These are phyloP conservation scores for Aspergillus sp. DNA, from an alignment of 2,329 filamentous ascomycete genomes.

Conservation along the genomic window DNA sequence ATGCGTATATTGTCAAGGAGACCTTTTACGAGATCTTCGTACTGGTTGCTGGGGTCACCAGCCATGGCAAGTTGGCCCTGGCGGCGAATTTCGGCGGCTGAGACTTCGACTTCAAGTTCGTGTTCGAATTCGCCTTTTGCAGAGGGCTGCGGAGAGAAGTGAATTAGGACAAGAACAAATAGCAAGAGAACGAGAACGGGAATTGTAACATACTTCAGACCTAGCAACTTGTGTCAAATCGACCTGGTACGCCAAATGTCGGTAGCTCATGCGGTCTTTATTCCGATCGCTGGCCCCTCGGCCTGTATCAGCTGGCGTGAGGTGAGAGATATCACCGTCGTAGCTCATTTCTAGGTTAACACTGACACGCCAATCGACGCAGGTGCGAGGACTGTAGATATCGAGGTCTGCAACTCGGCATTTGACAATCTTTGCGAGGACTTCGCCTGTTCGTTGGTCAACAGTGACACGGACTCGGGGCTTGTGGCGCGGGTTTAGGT, in stretches of 20 bases:
- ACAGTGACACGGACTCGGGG: constrained; percentile 72
- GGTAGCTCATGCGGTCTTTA: constrained; percentile 91
- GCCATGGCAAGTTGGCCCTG: constrained; percentile 44
- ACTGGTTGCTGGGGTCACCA: constrained; percentile 42
- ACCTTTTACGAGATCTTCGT: constrained; percentile 48
- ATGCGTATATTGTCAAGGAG: constrained; percentile 52
- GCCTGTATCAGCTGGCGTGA: constrained; percentile 45
- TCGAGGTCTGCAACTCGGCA: constrained; percentile 85
- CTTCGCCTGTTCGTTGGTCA: constrained; percentile 68
- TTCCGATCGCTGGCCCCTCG: constrained; percentile 59
- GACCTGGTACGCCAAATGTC: constrained; percentile 81
- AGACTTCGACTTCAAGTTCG: constrained; percentile 51
- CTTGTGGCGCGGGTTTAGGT: constrained; percentile 59
- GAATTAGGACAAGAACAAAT: constrained; percentile 3
- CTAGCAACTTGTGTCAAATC: constrained; percentile 87
- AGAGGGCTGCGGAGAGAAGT: constrained; percentile 20
- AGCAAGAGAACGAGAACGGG: neutral
- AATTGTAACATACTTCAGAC: constrained; percentile 40
- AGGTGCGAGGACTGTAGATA: constrained; percentile 72
- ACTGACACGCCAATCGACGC: constrained; percentile 89
- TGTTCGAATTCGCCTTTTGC: constrained; percentile 45
- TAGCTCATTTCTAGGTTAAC: constrained; percentile 93
- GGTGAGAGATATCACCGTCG: constrained; percentile 63
- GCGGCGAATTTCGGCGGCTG: constrained; percentile 44
- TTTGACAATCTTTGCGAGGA: constrained; percentile 87